Evolutionary conservation across 2,329 filamentous ascomycete species (phyloP).

Genomic region (Falciphora oryzae): DNA sequence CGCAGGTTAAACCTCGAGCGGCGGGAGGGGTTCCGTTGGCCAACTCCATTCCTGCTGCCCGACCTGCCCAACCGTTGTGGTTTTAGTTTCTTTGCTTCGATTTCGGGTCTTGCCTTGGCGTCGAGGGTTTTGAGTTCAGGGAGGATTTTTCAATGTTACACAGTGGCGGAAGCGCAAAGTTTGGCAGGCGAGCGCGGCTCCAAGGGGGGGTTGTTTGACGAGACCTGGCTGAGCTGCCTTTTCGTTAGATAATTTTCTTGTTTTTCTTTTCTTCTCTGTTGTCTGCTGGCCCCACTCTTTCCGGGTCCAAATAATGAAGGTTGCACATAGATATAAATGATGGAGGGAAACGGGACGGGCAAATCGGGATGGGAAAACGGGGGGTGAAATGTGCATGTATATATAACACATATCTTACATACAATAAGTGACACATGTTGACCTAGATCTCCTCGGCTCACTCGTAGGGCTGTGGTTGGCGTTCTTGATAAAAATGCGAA

Average conservation of each 20-base stretch:
- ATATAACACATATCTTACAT: not conserved
- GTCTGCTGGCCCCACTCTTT: not conserved
- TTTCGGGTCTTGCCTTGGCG: too few species aligned
- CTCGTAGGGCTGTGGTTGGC: too few species aligned
- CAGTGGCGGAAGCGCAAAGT: not conserved
- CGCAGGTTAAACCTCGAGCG: too few species aligned
- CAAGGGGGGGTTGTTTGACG: not conserved
- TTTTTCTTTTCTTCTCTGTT: not conserved
- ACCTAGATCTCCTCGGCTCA: not conserved
- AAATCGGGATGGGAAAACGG: not conserved
- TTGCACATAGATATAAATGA: not conserved
- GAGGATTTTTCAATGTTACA: not conserved
- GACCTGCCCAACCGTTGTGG: not conserved
- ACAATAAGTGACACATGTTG: not conserved
- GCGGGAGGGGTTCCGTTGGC: not conserved
- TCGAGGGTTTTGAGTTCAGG: not conserved
- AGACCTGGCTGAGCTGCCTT: too few species aligned
- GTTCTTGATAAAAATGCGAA: too few species aligned
- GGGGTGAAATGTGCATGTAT: not conserved
- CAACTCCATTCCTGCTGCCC: not conserved
- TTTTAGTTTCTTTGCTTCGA: too few species aligned
- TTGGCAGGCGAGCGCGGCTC: not conserved
- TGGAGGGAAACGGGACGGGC: not conserved
- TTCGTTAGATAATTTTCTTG: not conserved
- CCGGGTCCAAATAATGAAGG: not conserved